A percentile compares a stretch with the other conserved stretches of the same genome.
These are phyloP conservation scores for Hemileia vastatrix DNA, from an alignment of 1,284 basidiomycete genomes.

Conservation along the genomic window DNA sequence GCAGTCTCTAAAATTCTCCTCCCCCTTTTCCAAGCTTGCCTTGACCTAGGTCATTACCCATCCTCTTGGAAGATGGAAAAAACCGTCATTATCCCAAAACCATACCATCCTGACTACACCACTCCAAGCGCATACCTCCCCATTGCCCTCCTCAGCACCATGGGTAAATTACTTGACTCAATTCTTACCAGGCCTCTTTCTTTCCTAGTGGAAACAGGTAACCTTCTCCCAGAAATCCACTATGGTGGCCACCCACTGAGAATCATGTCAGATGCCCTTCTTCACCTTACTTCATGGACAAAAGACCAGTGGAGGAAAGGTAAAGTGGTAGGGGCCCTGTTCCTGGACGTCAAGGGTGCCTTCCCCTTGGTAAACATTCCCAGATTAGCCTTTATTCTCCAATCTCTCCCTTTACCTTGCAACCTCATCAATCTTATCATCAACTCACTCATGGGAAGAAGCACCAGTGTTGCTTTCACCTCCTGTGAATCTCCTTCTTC, in stretches of 20 bases:
- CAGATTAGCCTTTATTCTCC: background rate
- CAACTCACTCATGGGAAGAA: background rate
- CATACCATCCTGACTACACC: constrained; percentile 3
- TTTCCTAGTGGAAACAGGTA: constrained; percentile 2
- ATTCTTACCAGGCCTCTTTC: background rate
- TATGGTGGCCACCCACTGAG: background rate
- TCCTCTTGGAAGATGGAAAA: background rate
- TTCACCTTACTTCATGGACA: background rate
- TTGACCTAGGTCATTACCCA: background rate
- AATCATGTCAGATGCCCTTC: background rate
- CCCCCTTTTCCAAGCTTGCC: too few relatives aligned
- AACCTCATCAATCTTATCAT: background rate
- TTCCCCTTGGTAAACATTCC: background rate
- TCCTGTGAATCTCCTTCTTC: background rate
- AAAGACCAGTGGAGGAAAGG: background rate
- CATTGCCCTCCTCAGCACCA: background rate
- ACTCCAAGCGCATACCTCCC: background rate
- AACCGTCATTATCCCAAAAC: constrained; percentile 2
- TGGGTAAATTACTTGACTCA: constrained; percentile 1
- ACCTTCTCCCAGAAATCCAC: background rate
- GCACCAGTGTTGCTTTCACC: background rate
- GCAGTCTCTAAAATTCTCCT: too few relatives aligned
- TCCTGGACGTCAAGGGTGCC: background rate
- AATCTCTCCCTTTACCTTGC: background rate
- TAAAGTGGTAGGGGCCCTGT: background rate